Evolutionary conservation across 129 eudicot genomes (phyloP).

Genomic region (carrot (Daucus carota)): DNA sequence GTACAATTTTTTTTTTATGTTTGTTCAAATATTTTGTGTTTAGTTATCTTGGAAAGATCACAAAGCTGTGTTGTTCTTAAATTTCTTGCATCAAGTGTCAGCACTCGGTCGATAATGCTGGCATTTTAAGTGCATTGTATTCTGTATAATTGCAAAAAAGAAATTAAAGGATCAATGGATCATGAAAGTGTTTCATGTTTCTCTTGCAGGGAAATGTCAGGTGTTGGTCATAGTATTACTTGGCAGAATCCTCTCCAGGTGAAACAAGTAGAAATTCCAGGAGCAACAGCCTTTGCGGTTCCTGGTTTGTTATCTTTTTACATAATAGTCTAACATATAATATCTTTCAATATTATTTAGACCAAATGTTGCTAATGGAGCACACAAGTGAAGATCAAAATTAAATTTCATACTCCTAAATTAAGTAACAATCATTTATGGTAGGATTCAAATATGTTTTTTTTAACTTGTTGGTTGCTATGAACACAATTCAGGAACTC

Average conservation of each 20-base stretch:
- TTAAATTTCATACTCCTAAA: not conserved
- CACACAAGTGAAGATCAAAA: not conserved
- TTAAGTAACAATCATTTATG: not conserved
- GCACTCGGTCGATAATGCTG: not conserved
- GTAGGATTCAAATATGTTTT: not conserved
- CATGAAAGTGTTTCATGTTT: conserved; percentile 3
- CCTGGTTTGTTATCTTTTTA: conserved; percentile 46
- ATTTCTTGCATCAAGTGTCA: not conserved
- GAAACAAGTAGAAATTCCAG: conserved; percentile 56
- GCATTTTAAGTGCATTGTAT: not conserved
- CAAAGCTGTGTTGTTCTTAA: not conserved
- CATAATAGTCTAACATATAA: not conserved
- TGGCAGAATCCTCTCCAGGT: conserved; percentile 60
- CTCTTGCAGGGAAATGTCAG: conserved; percentile 67
- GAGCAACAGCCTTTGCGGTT: conserved; percentile 81
- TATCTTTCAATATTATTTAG: not conserved
- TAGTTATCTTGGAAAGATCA: not conserved
- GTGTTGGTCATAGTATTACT: conserved; percentile 69
- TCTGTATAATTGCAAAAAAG: not conserved
- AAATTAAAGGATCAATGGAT: not conserved
- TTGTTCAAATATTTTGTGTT: not conserved
- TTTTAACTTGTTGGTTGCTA: not conserved
- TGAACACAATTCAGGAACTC: conserved; percentile 56
- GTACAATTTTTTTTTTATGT: too few relatives aligned
- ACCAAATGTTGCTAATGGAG: not conserved